These are phyloP conservation scores for Eutrema yunnanense DNA, from an alignment of 345 rosid species.

Conservation along the genomic window DNA sequence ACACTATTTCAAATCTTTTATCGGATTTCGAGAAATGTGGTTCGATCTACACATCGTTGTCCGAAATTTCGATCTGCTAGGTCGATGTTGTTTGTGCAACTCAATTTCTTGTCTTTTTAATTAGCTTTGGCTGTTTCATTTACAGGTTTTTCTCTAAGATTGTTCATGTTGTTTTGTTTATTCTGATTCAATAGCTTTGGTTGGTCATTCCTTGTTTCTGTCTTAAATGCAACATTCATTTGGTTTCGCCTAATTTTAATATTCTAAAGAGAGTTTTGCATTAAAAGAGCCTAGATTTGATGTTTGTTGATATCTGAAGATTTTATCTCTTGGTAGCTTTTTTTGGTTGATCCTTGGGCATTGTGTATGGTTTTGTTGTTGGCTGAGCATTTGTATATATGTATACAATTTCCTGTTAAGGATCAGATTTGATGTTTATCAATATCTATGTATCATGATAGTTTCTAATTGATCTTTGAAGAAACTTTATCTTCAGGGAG, in stretches of 20 bases:
- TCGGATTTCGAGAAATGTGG: background rate
- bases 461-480: background rate
- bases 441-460: background rate
- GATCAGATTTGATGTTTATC: background rate
- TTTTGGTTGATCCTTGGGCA: too few species aligned
- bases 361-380: too few species aligned
- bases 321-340: too few species aligned
- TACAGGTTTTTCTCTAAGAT: background rate
- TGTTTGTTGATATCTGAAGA: background rate
- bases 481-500: background rate
- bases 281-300: background rate
- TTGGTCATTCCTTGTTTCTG: background rate
- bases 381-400: background rate
- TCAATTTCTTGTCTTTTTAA: background rate
- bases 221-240: constrained; percentile 19
- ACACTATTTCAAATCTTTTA: background rate
- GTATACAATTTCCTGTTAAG: background rate
- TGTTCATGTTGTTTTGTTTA: background rate
- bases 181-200: background rate
- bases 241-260: constrained; percentile 2
- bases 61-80: background rate
- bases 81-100: background rate
- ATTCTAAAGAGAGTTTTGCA: background rate
- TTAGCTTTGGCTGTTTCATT: constrained; percentile 10
- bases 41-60: constrained; percentile 11